Evolutionary conservation across 2,329 filamentous ascomycete species (phyloP), one percentile per base, ranked within the genome.

Genomic region (Fusarium sp.): DNA sequence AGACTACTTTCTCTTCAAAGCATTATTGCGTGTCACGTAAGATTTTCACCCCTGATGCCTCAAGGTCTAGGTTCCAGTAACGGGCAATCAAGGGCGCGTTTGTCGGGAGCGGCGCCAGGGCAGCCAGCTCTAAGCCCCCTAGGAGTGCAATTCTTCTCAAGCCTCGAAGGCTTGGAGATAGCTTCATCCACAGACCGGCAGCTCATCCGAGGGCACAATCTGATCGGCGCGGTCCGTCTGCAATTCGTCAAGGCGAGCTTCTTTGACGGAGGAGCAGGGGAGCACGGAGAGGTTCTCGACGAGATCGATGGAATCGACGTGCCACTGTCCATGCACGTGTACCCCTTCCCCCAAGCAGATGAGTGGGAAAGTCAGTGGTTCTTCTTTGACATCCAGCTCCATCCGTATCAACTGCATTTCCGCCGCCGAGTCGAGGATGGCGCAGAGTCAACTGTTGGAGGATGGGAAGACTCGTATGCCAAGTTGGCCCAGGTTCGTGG

Each of bases 81-180:
- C 39, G 39, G 39, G n/a, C 39, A 10, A 41, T n/a, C 39, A 41
- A 41, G 7, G 39, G 24, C 39, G 10, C 39, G 39, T 41, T 41
- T 15, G 10, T 36, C 43, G 43, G 43, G 43, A 46, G 25, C 47
- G 24, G 47, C 26, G 36, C 38, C 38, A 40, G 47, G 25, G 39
- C 47, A 51, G 38, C 47, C 36, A 34, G 47, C 47, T 40, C 47
- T 51, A 29, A 51, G 24, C 38, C 24, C 47, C 15, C 29, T 51
- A 22, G 47, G 47, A 29, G 38, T 51, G 26, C 47, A 51, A 34
- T 51, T 51, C 29, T 51, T 51, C 47, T 51, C 47, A 39, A 51
- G 47, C 47, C 47, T 51, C 47, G 36, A 51, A n/a, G 35, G 47
- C 22, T 29, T 51, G 25, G 47, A 51, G 47, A 40, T 51, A 42